Conservation (phyloP, 352 stramenopile genomes). For the Phytophthora constricta region DNA sequence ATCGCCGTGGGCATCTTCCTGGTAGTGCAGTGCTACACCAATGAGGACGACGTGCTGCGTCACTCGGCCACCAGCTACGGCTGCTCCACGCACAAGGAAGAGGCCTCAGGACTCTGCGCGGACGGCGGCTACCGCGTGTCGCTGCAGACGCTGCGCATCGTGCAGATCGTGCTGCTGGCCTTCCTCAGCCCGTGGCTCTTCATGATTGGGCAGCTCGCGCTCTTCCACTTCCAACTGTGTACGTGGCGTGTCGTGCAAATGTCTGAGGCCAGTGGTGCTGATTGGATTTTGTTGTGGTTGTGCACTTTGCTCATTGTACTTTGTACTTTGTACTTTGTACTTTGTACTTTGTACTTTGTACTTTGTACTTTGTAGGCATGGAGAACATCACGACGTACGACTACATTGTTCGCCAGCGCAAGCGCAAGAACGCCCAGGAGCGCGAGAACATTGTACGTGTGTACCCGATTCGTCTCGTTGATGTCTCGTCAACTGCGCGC, state of each 20-base stretch:
- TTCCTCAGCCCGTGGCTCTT: conserved; percentile 80
- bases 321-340: neutral
- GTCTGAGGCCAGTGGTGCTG: no score
- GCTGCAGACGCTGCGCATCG: conserved; percentile 59
- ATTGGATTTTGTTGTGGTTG: no score
- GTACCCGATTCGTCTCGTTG: conserved; percentile 44
- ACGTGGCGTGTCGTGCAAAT: conserved; percentile 23
- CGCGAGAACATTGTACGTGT: conserved; percentile 79
- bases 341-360: conserved; percentile 1
- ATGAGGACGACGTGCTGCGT: conserved; percentile 44
- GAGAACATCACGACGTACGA: conserved; percentile 89
- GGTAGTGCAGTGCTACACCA: conserved; percentile 57
- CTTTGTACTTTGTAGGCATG: conserved; percentile 45
- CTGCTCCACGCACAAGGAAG: conserved; percentile 55
- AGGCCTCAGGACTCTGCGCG: conserved; percentile 51
- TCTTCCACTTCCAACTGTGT: conserved; percentile 90
- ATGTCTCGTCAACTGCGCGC: conserved; percentile 22
- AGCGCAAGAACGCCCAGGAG: conserved; percentile 70
- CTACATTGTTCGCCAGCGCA: conserved; percentile 87
- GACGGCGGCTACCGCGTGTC: conserved; percentile 64
- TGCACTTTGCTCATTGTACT: no score
- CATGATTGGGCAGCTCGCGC: conserved; percentile 76
- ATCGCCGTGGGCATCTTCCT: conserved; percentile 72
- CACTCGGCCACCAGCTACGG: conserved; percentile 72
- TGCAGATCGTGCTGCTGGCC: conserved; percentile 69